These are phyloP conservation scores for Gossypium schwendimanii DNA, from an alignment of 441 rosid species.

Conservation along the genomic window DNA sequence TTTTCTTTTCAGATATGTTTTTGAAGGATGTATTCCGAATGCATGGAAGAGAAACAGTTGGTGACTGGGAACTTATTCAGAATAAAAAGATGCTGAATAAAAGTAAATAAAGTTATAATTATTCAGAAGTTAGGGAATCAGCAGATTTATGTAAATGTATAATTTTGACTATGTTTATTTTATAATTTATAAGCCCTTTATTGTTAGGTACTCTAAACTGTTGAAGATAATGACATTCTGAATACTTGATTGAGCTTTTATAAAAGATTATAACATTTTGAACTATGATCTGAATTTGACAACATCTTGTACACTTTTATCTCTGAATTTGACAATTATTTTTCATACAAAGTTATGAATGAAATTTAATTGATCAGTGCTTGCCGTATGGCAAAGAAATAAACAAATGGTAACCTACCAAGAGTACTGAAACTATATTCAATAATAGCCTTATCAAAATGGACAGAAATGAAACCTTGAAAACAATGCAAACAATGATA, in stretches of 20 bases:
- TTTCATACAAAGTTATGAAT: no score
- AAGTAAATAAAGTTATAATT: background rate
- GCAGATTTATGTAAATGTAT: slow-evolving; percentile 19
- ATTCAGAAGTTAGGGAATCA: background rate
- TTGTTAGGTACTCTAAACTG: background rate
- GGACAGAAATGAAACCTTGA: background rate
- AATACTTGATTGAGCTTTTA: no score
- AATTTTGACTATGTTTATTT: background rate
- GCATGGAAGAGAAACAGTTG: background rate
- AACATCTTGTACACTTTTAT: no score
- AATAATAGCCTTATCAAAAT: background rate
- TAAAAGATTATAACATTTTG: no score
- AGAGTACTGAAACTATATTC: background rate
- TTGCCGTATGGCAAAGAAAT: background rate
- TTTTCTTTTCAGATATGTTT: background rate
- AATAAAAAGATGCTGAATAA: background rate
- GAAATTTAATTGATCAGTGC: background rate
- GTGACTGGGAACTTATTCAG: slow-evolving; percentile 3
- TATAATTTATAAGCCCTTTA: background rate
- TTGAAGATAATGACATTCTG: background rate
- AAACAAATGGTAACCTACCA: background rate
- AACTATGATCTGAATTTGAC: no score
- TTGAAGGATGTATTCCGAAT: background rate
- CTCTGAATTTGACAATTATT: no score
- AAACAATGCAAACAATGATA: background rate